Conservation (phyloP, 148 eudicot species). For the Talinum fruticosum region DNA sequence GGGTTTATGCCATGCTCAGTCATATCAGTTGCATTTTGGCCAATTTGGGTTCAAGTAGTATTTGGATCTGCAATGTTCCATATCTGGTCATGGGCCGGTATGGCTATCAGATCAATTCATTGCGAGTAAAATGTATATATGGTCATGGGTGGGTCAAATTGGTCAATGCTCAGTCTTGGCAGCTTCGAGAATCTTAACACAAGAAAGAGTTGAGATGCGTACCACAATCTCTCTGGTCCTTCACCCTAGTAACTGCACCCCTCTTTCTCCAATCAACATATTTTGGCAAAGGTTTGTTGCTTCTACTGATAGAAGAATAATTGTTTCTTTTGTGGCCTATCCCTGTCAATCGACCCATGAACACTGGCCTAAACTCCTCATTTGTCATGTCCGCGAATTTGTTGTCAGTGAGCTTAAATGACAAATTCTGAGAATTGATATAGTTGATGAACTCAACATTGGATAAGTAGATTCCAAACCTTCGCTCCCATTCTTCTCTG, state of each 20-base stretch:
- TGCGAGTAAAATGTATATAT: too few species aligned
- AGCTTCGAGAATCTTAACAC: neutral
- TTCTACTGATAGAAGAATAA: neutral
- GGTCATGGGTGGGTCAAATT: too few species aligned
- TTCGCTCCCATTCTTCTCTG: slow-evolving; percentile 30
- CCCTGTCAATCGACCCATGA: slow-evolving; percentile 33
- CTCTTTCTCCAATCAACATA: slow-evolving; percentile 60
- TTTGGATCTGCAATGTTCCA: neutral
- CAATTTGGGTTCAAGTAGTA: neutral
- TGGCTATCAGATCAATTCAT: too few species aligned
- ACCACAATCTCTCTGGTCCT: slow-evolving; percentile 74
- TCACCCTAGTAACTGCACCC: slow-evolving; percentile 70
- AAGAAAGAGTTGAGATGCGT: slow-evolving; percentile 8
- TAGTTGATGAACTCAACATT: slow-evolving; percentile 39
- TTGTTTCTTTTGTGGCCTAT: neutral
- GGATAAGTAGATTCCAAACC: slow-evolving; percentile 45
- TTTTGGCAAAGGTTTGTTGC: slow-evolving; percentile 26
- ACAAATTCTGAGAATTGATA: slow-evolving; percentile 33
- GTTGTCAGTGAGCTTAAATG: slow-evolving; percentile 52
- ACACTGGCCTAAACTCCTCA: slow-evolving; percentile 44
- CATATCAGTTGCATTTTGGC: neutral
- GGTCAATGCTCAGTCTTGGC: too few species aligned
- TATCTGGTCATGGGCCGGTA: neutral
- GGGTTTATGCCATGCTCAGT: neutral
- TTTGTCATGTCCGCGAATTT: slow-evolving; percentile 58